These are phyloP conservation scores for Hymenoscyphus fructigenus DNA, from an alignment of 2,329 filamentous ascomycete species.

Conservation along the genomic window DNA sequence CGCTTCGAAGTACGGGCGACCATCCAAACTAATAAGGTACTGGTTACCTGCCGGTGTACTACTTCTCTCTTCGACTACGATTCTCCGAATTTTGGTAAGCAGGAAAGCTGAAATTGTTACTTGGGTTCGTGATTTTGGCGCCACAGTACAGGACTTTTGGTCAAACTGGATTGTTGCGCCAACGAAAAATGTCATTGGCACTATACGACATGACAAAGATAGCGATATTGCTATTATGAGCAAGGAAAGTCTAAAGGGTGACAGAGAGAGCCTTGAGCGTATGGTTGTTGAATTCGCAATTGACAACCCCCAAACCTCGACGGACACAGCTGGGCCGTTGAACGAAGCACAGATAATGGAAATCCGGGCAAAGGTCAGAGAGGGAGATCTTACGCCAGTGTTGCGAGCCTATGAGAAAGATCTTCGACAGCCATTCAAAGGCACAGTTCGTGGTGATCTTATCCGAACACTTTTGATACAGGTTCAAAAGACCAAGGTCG, in stretches of 20 bases:
- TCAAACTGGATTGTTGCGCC: conserved; percentile 94
- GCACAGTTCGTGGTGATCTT: conserved; percentile 81
- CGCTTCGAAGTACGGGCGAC: conserved; percentile 68
- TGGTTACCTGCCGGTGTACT: conserved; percentile 77
- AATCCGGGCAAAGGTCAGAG: conserved; percentile 76
- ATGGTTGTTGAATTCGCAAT: conserved; percentile 97
- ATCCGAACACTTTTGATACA: conserved; percentile 91
- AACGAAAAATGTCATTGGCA: conserved; percentile 76
- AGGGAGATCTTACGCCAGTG: conserved; percentile 91
- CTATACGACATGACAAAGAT: conserved; percentile 87
- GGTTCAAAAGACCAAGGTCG: conserved; percentile 98
- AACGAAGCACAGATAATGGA: conserved; percentile 69
- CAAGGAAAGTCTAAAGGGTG: conserved; percentile 83
- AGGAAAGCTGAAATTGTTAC: conserved; percentile 72
- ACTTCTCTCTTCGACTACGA: conserved; percentile 79
- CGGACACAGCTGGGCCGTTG: conserved; percentile 49
- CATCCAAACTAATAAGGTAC: conserved; percentile 74
- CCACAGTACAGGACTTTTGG: conserved; percentile 86
- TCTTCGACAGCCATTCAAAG: conserved; percentile 75
- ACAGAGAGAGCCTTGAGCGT: conserved; percentile 86
- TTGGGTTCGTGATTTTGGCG: conserved; percentile 78
- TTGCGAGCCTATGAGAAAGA: conserved; percentile 90
- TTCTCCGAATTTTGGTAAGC: conserved; percentile 76
- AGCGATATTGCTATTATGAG: conserved; percentile 98
- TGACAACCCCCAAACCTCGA: conserved; percentile 68